Conservation (phyloP, 1,284 basidiomycete genomes). For the Cronartium ribicola region DNA sequence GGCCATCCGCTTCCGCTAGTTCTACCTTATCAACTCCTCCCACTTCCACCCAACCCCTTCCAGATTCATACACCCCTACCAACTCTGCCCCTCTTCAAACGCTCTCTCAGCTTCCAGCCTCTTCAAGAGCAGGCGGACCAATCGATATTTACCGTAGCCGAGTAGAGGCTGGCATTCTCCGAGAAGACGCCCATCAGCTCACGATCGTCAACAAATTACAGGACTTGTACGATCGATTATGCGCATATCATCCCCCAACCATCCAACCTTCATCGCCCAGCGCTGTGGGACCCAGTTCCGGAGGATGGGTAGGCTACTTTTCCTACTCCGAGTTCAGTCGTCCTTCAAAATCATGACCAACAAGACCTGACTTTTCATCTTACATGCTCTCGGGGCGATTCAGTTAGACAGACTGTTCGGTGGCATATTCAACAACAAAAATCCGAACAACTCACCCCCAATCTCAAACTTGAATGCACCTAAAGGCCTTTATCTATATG, state of each 20-base stretch:
- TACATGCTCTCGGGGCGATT: constrained; percentile 20
- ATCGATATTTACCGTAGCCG: constrained; percentile 66
- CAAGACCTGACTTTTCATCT: no score
- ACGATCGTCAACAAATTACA: constrained; percentile 78
- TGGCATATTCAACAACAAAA: constrained; percentile 49
- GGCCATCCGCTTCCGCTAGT: background rate
- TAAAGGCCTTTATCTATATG: constrained; percentile 91
- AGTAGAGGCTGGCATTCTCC: constrained; percentile 66
- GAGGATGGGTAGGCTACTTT: background rate
- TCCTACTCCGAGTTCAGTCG: no score
- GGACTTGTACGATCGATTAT: constrained; percentile 68
- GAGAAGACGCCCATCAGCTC: constrained; percentile 76
- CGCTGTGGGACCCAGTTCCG: background rate
- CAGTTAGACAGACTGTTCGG: constrained; percentile 66
- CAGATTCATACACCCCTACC: background rate
- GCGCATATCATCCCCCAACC: constrained; percentile 66
- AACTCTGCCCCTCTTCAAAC: constrained; percentile 56
- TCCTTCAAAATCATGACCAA: no score
- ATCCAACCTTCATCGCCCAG: constrained; percentile 50
- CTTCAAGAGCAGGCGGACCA: background rate
- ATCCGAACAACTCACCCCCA: constrained; percentile 52
- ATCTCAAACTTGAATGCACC: constrained; percentile 61
- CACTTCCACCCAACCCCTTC: constrained; percentile 1
- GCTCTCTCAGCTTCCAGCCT: background rate
- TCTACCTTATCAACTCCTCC: constrained; percentile 6